Evolutionary conservation across 2,329 filamentous ascomycete genomes (phyloP).

Genomic region (Xylariaceae sp.): DNA sequence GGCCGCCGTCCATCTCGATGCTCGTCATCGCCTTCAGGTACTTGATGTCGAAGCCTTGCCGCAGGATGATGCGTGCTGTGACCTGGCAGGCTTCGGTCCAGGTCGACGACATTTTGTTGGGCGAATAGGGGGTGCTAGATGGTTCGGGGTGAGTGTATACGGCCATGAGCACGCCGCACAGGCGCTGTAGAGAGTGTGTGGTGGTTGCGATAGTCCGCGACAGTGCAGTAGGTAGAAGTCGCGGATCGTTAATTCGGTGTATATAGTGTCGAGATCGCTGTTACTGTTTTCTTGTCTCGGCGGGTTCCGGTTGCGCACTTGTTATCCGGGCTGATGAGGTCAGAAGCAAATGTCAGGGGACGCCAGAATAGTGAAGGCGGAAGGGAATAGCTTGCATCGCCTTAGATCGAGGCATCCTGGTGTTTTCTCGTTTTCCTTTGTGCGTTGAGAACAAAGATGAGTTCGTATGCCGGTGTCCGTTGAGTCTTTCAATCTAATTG

Average conservation of each 20-base stretch:
- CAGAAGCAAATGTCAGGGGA: not conserved
- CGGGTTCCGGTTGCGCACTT: not conserved
- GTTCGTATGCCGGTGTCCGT: not conserved
- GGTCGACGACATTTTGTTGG: not conserved
- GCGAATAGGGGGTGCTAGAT: not conserved
- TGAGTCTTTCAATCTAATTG: not conserved
- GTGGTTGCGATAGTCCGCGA: not conserved
- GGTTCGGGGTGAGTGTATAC: not conserved
- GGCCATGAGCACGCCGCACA: not conserved
- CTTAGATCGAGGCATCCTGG: not conserved
- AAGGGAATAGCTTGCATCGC: not conserved
- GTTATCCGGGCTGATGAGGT: not conserved
- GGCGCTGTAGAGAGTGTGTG: not conserved
- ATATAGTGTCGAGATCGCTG: not conserved
- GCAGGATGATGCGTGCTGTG: slow-evolving; percentile 8
- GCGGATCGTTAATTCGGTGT: no score
- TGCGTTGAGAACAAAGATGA: not conserved
- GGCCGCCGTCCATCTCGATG: slow-evolving; percentile 10
- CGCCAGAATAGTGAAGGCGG: not conserved
- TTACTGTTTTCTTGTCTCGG: not conserved
- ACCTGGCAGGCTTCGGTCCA: slow-evolving; percentile 12
- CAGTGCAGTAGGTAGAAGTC: no score
- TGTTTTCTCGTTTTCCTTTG: not conserved
- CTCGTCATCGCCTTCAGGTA: slow-evolving; percentile 1
- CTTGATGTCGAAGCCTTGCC: slow-evolving; percentile 13